Evolutionary conservation across 148 eudicot genomes (phyloP).

Genomic region (Talinum fruticosum): DNA sequence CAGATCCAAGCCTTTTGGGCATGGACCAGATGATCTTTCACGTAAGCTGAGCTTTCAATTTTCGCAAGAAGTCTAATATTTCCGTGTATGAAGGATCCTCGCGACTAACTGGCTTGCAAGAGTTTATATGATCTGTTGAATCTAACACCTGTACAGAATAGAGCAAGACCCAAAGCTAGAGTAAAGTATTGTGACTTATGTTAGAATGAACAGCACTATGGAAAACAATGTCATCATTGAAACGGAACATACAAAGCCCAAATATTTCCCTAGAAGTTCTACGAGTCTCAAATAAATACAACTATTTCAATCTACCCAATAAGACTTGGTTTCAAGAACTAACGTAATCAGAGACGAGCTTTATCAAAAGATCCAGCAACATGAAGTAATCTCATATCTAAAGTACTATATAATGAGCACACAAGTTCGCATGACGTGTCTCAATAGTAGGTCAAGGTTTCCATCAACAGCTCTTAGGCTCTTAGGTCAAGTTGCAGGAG

Average conservation of each 20-base stretch:
- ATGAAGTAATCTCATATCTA: background rate
- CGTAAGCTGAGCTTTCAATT: conserved; percentile 53
- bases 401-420: background rate
- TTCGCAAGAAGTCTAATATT: conserved; percentile 66
- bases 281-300: background rate
- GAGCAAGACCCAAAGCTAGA: background rate
- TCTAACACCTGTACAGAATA: conserved; percentile 62
- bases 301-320: too few species aligned
- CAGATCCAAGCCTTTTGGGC: background rate
- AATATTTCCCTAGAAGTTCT: background rate
- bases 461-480: background rate
- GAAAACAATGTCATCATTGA: background rate
- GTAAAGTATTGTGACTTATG: background rate
- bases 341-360: background rate
- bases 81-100: conserved; percentile 86
- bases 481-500: background rate
- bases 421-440: background rate
- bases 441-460: background rate
- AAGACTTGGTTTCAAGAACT: background rate
- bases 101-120: conserved; percentile 87
- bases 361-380: background rate
- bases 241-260: background rate
- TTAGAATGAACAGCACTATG: background rate
- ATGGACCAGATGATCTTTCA: background rate
- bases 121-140: conserved; percentile 96